These are phyloP conservation scores for Botryotinia globosa DNA, from an alignment of 2,329 filamentous ascomycete species.

Conservation along the genomic window DNA sequence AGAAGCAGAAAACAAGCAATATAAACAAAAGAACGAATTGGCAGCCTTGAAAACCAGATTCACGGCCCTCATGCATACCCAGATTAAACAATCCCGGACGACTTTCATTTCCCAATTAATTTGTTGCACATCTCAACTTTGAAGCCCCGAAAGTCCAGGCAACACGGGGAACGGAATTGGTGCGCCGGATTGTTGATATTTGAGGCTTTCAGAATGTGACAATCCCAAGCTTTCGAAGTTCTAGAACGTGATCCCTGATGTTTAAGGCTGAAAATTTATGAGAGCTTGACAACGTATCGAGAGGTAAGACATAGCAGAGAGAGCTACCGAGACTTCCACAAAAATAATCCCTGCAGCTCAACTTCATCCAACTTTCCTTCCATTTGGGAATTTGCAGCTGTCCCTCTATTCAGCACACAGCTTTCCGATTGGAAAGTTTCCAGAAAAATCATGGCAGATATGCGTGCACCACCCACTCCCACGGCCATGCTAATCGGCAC, in stretches of 20 bases:
- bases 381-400: not conserved
- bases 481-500: constrained; percentile 66
- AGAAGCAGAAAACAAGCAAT: not conserved
- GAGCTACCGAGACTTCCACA: constrained; percentile 3
- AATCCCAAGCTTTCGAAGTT: not conserved
- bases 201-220: constrained; percentile 4
- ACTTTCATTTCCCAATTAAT: not conserved
- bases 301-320: not conserved
- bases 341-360: not conserved
- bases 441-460: constrained; percentile 32
- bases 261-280: constrained; percentile 1
- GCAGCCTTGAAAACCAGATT: constrained; percentile 18
- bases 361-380: not conserved
- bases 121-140: constrained; percentile 25
- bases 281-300: not conserved
- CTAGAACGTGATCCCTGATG: not conserved
- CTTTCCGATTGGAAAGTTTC: not conserved
- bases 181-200: constrained; percentile 6
- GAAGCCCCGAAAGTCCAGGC: constrained; percentile 24
- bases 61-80: not conserved
- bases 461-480: constrained; percentile 32
- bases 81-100: not conserved
- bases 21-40: not conserved
- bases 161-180: constrained; percentile 15
- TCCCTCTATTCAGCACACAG: not conserved